Conservation (phyloP, 305 asterid species). For the Fraxinus latifolia region DNA sequence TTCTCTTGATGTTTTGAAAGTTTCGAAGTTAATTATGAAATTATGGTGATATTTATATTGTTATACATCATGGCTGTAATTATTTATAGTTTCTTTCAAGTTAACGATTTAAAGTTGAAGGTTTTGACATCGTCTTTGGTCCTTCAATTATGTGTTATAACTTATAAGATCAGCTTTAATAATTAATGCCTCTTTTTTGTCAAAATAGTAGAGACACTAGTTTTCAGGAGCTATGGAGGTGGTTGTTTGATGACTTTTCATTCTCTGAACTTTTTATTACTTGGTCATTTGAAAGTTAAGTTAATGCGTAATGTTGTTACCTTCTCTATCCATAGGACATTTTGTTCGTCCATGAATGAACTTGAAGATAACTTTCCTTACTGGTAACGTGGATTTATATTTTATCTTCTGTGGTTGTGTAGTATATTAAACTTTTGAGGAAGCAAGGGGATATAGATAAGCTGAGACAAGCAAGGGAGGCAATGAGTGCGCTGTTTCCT, state of each 20-base stretch:
- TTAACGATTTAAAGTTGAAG: not conserved
- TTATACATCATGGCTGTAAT: not conserved
- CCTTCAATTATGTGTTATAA: not conserved
- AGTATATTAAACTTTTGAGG: constrained; percentile 75
- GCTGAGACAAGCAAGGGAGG: constrained; percentile 84
- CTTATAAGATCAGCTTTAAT: not conserved
- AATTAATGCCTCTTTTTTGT: not conserved
- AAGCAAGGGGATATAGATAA: constrained; percentile 82
- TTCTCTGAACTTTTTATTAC: not conserved
- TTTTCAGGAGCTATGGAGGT: not conserved
- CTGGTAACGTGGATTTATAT: not conserved
- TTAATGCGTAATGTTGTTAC: not conserved
- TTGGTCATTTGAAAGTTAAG: not conserved
- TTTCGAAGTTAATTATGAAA: constrained; percentile 5
- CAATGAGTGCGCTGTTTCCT: constrained; percentile 79
- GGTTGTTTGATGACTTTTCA: not conserved
- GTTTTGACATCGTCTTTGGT: not conserved
- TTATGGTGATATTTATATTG: not conserved
- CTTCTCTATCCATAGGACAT: constrained; percentile 3
- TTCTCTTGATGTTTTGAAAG: not conserved
- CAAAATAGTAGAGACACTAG: not conserved
- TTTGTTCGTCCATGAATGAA: not conserved
- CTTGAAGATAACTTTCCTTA: not conserved
- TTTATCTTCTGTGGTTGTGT: constrained; percentile 21
- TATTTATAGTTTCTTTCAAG: not conserved